Percentiles rank a stretch among this genome's conserved stretches.
Evolutionary conservation across 73 alveolate species (phyloP).

Genomic region (Paramecium pentaurelia): DNA sequence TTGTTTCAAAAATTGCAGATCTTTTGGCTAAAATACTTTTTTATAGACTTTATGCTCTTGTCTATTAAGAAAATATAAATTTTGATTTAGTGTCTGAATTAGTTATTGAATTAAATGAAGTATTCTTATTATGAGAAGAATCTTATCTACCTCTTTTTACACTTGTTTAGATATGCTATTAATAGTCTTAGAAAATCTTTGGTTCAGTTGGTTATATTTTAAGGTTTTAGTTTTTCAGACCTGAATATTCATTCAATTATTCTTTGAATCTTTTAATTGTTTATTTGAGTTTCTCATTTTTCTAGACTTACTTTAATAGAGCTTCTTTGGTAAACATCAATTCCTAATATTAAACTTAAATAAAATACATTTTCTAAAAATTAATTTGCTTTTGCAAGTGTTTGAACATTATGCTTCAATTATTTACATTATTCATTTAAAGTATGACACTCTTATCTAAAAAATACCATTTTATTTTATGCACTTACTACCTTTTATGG

Average conservation of each 20-base stretch:
- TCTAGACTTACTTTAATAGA: background rate
- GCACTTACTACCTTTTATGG: background rate
- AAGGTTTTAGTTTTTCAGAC: background rate
- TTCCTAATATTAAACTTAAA: background rate
- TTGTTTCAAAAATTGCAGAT: background rate
- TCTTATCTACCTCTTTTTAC: background rate
- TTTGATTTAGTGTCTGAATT: background rate
- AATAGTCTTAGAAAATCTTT: background rate
- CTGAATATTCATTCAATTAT: background rate
- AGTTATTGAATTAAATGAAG: background rate
- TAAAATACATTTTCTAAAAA: background rate
- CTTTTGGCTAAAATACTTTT: background rate
- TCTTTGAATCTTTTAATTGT: background rate
- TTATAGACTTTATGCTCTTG: background rate
- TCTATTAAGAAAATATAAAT: background rate
- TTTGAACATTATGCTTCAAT: background rate
- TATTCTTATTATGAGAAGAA: background rate
- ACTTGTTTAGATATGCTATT: background rate
- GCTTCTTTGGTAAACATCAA: background rate
- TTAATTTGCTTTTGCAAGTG: background rate
- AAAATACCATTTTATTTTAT: constrained; percentile 1
- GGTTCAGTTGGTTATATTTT: background rate
- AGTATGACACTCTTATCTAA: constrained; percentile 8
- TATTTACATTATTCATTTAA: background rate
- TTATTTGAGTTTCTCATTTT: background rate